Evolutionary conservation across 2,329 filamentous ascomycete genomes (phyloP).

Genomic region (Cordyceps javanica): DNA sequence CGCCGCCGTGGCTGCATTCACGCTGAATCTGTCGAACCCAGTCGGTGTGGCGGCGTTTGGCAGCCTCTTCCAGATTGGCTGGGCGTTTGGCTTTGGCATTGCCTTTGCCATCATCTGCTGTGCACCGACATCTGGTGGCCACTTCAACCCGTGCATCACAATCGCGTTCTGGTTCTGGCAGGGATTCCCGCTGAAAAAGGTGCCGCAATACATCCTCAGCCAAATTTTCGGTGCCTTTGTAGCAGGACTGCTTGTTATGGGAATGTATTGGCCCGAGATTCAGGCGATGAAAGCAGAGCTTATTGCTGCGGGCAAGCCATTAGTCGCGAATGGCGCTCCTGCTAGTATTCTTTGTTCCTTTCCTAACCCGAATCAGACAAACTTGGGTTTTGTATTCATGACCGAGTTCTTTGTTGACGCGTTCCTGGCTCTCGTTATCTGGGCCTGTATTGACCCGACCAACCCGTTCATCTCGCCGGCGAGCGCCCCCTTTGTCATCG

Average conservation of each 20-base stretch:
- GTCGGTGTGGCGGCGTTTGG: constrained; percentile 28
- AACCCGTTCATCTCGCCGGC: constrained; percentile 49
- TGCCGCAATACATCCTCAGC: constrained; percentile 49
- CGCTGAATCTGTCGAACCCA: constrained; percentile 37
- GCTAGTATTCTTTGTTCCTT: constrained; percentile 51
- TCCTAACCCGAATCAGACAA: constrained; percentile 42
- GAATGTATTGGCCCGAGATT: constrained; percentile 48
- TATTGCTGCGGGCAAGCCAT: constrained; percentile 26
- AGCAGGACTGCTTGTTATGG: constrained; percentile 48
- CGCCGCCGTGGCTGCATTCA: constrained; percentile 45
- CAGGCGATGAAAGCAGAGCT: constrained; percentile 27
- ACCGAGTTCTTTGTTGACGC: constrained; percentile 54
- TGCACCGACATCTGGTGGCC: constrained; percentile 46
- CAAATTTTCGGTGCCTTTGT: constrained; percentile 52
- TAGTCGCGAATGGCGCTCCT: constrained; percentile 38
- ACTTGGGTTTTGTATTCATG: constrained; percentile 50
- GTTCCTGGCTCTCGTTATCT: constrained; percentile 53
- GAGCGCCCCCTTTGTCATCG: constrained; percentile 47
- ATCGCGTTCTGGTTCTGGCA: constrained; percentile 44
- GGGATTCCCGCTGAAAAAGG: constrained; percentile 53
- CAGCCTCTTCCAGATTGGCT: constrained; percentile 49
- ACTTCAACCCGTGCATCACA: constrained; percentile 49
- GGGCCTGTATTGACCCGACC: constrained; percentile 50
- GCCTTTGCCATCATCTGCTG: constrained; percentile 54
- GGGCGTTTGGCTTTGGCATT: constrained; percentile 50